Evolutionary conservation across 2,329 filamentous ascomycete genomes (phyloP), one percentile per base, ranked within the genome.

Genomic region (Exserohilum turcica): DNA sequence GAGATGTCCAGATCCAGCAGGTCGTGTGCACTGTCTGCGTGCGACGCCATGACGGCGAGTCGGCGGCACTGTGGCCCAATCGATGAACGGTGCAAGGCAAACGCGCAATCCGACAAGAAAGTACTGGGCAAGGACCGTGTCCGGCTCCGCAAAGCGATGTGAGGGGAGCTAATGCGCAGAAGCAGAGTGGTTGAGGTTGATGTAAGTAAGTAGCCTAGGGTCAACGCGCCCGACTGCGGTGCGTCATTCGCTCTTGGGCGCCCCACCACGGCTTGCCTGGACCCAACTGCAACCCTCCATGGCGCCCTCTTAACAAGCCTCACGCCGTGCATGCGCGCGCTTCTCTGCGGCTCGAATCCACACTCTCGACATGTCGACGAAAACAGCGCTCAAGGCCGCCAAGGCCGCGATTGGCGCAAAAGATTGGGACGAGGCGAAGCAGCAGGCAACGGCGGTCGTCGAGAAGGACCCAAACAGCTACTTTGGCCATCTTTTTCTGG

Each of bases 401-500:
- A 90, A 88, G 70, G 83, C 89, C 59, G 87, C 88, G 40, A 82
- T 96, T 62, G 89, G 91, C 69, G 83, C 86, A 55, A 84, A 90
- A 65, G 88, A 94, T 68, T 96, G 87, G 78, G 87, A 89, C 55
- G 86, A 89, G 67, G 91, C 89, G 37, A 81, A 87, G 44, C 78
- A 83, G 27, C 86, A 91, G 70, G 86, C 90, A 4, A 81, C 85
- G 56, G 82, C 84, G 24, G 79, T 95, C 32, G 77, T 96, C 42
- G 80, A 86, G 47, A 83, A 84, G 59, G 92, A 97, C 57, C 77
- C 87, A 2, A 84, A 87, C 58, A 95, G 88, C 73, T 94, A 96
- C 75, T 91, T 93, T 74, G 92, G 86, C 84, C 84, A 90, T 60
- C 82, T 97, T n/a, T 95, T 97, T 70, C 79, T 96, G 15, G 94